Conservation (phyloP, 192 early-diverging fungal genomes). For the Diversispora epigaea region DNA sequence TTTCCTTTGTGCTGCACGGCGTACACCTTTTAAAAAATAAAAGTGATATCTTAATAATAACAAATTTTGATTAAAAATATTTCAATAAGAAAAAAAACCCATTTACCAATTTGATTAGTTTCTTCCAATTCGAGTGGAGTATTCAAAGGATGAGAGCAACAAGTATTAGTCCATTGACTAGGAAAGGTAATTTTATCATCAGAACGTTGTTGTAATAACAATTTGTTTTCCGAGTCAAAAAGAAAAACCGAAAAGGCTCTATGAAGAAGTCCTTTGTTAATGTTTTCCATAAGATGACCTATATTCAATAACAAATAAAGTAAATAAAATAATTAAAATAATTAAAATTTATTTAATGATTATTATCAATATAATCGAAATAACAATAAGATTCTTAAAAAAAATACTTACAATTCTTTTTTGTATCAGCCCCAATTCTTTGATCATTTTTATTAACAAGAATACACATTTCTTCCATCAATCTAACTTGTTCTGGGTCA, state of each 20-base stretch:
- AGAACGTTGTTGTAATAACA: conserved; percentile 93
- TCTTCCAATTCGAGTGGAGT: conserved; percentile 75
- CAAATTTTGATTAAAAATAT: not conserved
- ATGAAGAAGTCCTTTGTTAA: conserved; percentile 85
- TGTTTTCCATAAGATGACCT: conserved; percentile 97
- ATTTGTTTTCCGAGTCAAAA: conserved; percentile 82
- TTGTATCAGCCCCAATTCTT: conserved; percentile 79
- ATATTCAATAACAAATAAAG: conserved; percentile 15
- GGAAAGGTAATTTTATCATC: conserved; percentile 99
- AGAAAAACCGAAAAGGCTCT: conserved; percentile 96
- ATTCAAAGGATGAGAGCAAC: conserved; percentile 96
- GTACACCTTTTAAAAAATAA: conserved; percentile 54
- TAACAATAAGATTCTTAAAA: not conserved
- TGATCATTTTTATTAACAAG: conserved; percentile 85
- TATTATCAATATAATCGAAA: not conserved
- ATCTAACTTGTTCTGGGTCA: conserved; percentile 82
- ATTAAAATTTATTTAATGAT: not conserved
- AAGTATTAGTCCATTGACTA: conserved; percentile 95
- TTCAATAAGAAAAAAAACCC: no score
- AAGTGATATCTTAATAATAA: not conserved
- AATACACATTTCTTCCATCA: conserved; percentile 99
- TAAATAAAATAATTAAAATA: not conserved
- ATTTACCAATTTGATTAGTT: conserved; percentile 64
- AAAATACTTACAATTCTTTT: conserved; percentile 86
- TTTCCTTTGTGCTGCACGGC: conserved; percentile 89